Conservation (phyloP, 1,284 basidiomycete species). For the Pseudozyma sp. region DNA sequence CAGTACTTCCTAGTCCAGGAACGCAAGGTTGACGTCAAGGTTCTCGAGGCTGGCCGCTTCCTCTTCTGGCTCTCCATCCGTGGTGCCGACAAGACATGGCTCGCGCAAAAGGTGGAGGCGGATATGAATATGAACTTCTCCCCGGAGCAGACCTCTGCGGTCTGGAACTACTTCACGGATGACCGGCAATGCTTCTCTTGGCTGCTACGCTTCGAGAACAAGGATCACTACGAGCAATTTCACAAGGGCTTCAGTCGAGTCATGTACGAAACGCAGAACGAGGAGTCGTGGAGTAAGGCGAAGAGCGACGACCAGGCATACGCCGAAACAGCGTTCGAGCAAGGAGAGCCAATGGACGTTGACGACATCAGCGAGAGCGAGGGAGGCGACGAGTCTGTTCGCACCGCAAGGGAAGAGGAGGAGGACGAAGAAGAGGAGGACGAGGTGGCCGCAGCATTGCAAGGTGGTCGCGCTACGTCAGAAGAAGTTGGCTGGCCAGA, state of each 20-base stretch:
- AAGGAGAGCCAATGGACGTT: conserved; percentile 82
- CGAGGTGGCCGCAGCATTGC: conserved; percentile 72
- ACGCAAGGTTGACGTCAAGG: conserved; percentile 76
- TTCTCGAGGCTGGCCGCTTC: conserved; percentile 75
- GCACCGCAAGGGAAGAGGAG: conserved; percentile 66
- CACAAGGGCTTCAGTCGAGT: conserved; percentile 78
- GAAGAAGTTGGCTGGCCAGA: conserved; percentile 36
- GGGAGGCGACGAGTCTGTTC: conserved; percentile 46
- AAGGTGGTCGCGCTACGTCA: conserved; percentile 21
- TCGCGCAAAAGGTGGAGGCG: conserved; percentile 77
- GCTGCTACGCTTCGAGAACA: conserved; percentile 80
- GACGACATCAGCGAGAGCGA: conserved; percentile 59
- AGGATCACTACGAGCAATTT: conserved; percentile 77
- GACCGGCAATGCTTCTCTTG: conserved; percentile 79
- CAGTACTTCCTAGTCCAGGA: conserved; percentile 82
- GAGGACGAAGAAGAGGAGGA: conserved; percentile 73
- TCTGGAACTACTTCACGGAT: conserved; percentile 80
- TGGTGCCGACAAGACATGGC: conserved; percentile 73
- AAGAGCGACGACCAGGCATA: conserved; percentile 75
- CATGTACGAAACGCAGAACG: conserved; percentile 86
- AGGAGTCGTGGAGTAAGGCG: conserved; percentile 79
- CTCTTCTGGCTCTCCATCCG: conserved; percentile 74
- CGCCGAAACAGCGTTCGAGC: conserved; percentile 75
- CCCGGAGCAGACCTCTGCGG: conserved; percentile 75
- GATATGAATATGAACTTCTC: conserved; percentile 66